These are phyloP conservation scores for Rhizopus delemar DNA, from an alignment of 371 early-diverging fungal species.

Conservation along the genomic window DNA sequence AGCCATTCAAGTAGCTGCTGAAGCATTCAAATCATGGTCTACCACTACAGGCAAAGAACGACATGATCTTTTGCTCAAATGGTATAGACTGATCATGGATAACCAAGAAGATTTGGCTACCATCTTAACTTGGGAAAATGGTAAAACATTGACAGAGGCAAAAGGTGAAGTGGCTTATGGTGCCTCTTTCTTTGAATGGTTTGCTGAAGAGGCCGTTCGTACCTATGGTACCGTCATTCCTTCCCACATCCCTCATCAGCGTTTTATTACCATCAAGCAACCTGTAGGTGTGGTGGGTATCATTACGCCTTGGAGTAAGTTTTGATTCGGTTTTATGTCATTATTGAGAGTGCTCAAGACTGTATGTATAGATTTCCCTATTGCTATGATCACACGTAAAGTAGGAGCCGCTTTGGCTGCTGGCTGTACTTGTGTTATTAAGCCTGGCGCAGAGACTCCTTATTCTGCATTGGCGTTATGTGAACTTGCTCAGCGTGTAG, in stretches of 20 bases:
- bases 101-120: slow-evolving; percentile 77
- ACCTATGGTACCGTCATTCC: slow-evolving; percentile 83
- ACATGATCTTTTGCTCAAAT: slow-evolving; percentile 63
- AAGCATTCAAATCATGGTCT: slow-evolving; percentile 66
- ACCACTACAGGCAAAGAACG: slow-evolving; percentile 65
- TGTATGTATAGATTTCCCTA: slow-evolving; percentile 77
- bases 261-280: slow-evolving; percentile 74
- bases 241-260: slow-evolving; percentile 53
- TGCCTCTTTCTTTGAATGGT: slow-evolving; percentile 82
- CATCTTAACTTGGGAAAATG: slow-evolving; percentile 78
- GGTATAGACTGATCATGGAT: slow-evolving; percentile 69
- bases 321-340: not conserved
- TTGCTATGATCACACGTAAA: slow-evolving; percentile 91
- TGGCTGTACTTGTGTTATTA: slow-evolving; percentile 77
- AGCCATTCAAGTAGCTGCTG: slow-evolving; percentile 64
- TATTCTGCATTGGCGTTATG: slow-evolving; percentile 78
- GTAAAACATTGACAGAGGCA: slow-evolving; percentile 63
- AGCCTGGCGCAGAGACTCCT: slow-evolving; percentile 83
- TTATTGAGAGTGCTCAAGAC: not conserved
- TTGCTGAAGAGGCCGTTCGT: slow-evolving; percentile 83
- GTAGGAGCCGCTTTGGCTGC: slow-evolving; percentile 80
- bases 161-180: slow-evolving; percentile 81
- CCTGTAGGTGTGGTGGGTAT: slow-evolving; percentile 86
- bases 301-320: slow-evolving; percentile 90
- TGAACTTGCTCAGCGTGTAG: slow-evolving; percentile 77